Base-by-base conservation (phyloP, 805 yeast species). In the Yarrowia sp. region DNA sequence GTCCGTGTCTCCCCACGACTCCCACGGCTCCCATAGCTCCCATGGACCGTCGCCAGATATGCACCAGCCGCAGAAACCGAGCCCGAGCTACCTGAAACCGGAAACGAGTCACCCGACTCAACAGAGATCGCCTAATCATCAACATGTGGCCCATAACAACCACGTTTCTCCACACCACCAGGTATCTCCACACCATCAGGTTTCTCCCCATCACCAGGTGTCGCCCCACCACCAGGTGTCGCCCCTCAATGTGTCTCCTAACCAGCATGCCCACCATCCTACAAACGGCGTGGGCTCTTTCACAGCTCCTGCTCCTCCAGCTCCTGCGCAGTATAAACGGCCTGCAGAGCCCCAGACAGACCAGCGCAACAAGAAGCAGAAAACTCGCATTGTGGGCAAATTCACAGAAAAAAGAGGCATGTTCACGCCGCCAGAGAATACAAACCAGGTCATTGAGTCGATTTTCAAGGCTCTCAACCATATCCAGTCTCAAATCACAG, bases 361-460 rank as follows among this genome's bases (percentile, higher is more conserved):
- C 19, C 40, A 15, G 19, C 19, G 40, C 8, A 4, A 32, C 4
- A 67, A 56, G 36, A 67, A 43, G 35, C 67, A 58, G 10, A 67
- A 67, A 16, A 38, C 63, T 2, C 65, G 65, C 38, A 65, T 59
- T 8, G 55, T 58, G 19, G 55, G 46, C n/a, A 45, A 45, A 4
- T 67, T 67, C 55, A 45, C 67, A 2, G 67, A 52, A 11, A 45
- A 38, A 9, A 35, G 69, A 8, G n/a, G 46, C 8, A 16, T 19
- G 14, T 67, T 45, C 43, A 46, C 56, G 12, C 55, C 56, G 1
- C 53, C 69, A 5, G 68, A 50, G 22, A 59, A 41, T 38, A 16
- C 67, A 15, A 38, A 38, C 22, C 68, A 61, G 49, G 68, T 58
- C 14, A 53, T 67, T 8, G 67, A 43, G 43, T 67, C 59, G 12